Percentiles rank a stretch among this genome's conserved stretches.
Conservation (phyloP, 129 eudicot genomes). For the Escallonia rubra region DNA sequence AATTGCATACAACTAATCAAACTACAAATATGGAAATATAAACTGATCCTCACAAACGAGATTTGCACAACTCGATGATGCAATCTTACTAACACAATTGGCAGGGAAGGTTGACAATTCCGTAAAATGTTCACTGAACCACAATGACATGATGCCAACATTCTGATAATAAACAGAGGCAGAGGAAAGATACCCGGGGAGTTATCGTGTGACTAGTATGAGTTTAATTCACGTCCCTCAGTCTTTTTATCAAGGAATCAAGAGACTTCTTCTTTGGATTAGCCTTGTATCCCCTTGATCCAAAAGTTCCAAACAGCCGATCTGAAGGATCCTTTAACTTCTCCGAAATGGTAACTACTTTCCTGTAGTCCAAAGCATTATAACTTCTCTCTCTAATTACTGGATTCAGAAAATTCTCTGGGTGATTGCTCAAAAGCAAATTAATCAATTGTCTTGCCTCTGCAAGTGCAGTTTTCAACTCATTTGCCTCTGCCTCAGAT, state of each 20-base stretch:
- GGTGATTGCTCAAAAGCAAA: slow-evolving; percentile 90
- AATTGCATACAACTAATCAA: slow-evolving; percentile 17
- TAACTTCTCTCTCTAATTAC: slow-evolving; percentile 96
- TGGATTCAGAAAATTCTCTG: slow-evolving; percentile 86
- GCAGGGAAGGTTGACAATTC: slow-evolving; percentile 2
- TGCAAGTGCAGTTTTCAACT: slow-evolving; percentile 68
- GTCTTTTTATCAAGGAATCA: slow-evolving; percentile 86
- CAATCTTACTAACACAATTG: slow-evolving; percentile 9
- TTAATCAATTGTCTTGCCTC: slow-evolving; percentile 84
- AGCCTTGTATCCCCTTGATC: slow-evolving; percentile 81
- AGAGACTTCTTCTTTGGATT: slow-evolving; percentile 90
- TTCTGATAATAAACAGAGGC: slow-evolving; percentile 15
- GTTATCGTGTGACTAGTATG: slow-evolving; percentile 14
- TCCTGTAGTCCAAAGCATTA: slow-evolving; percentile 81
- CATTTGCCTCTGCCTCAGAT: slow-evolving; percentile 59
- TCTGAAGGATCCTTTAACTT: slow-evolving; percentile 88
- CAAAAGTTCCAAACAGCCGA: slow-evolving; percentile 75
- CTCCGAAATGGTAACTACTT: slow-evolving; percentile 82
- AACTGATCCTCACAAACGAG: slow-evolving; percentile 26
- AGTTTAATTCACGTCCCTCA: slow-evolving; percentile 78
- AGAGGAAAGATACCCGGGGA: slow-evolving; percentile 26
- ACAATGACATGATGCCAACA: slow-evolving; percentile 13
- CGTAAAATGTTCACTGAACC: not conserved
- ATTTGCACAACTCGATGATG: slow-evolving; percentile 19
- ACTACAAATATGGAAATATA: slow-evolving; percentile 8